Conservation (phyloP, 768 basidiomycete genomes). For the Cytidiella melzeri region DNA sequence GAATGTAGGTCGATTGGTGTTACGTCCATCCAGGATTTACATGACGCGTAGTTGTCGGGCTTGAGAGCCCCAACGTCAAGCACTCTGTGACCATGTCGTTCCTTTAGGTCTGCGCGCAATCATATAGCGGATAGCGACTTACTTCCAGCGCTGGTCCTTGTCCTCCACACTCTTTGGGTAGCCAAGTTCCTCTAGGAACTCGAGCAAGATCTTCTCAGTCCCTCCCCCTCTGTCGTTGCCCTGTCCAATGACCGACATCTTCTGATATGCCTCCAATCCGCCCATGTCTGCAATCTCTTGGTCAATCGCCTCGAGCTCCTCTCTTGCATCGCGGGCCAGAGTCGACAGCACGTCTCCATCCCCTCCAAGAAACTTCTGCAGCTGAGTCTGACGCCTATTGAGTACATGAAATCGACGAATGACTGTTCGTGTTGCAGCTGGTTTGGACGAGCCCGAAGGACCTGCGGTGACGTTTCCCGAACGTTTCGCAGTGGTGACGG, state of each 20-base stretch:
- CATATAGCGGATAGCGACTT: no score
- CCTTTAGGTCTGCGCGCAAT: neutral
- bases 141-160: slow-evolving; percentile 3
- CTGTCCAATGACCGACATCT: slow-evolving; percentile 79
- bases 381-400: slow-evolving; percentile 58
- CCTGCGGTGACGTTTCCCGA: slow-evolving; percentile 10
- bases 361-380: slow-evolving; percentile 30
- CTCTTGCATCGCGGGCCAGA: slow-evolving; percentile 7
- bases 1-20: slow-evolving; percentile 82
- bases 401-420: slow-evolving; percentile 81
- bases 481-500: slow-evolving; percentile 30
- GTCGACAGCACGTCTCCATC: neutral
- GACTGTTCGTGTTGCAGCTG: slow-evolving; percentile 57
- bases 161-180: slow-evolving; percentile 9
- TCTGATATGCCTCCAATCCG: slow-evolving; percentile 76
- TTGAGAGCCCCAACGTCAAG: slow-evolving; percentile 87
- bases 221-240: slow-evolving; percentile 80
- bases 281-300: slow-evolving; percentile 63
- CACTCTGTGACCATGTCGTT: no score
- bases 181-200: slow-evolving; percentile 62
- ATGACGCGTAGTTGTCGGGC: slow-evolving; percentile 72
- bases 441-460: slow-evolving; percentile 37
- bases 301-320: slow-evolving; percentile 47
- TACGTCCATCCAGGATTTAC: slow-evolving; percentile 63
- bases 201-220: slow-evolving; percentile 72